Conservation (phyloP, 2,329 filamentous ascomycete species). For the Cylindrodendrum hubeiense region DNA sequence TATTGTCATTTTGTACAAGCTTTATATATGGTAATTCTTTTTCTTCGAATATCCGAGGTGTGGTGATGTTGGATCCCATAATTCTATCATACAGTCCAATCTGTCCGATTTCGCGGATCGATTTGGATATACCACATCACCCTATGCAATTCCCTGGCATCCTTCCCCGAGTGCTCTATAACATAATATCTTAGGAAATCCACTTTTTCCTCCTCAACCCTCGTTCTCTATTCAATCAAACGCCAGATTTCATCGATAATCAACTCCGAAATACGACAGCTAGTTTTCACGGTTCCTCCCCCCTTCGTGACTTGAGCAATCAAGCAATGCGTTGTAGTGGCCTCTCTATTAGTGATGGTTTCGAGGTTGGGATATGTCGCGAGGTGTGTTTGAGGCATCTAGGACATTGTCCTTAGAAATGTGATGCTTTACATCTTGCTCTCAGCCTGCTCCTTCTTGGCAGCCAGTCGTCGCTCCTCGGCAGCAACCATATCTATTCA, state of each 20-base stretch:
- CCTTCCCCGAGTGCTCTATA: neutral
- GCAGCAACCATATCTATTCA: constrained; percentile 82
- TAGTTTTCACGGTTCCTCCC: neutral
- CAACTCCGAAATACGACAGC: constrained; percentile 5
- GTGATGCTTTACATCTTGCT: constrained; percentile 37
- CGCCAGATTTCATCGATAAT: constrained; percentile 1
- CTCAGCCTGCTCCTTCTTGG: constrained; percentile 49
- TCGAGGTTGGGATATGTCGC: neutral
- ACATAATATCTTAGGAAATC: neutral
- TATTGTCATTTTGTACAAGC: constrained; percentile 35
- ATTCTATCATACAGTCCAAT: constrained; percentile 19
- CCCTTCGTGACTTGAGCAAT: neutral
- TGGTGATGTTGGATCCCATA: constrained; percentile 20
- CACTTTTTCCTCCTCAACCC: neutral
- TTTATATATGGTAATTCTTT: constrained; percentile 30
- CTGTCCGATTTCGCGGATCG: constrained; percentile 4
- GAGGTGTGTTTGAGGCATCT: neutral
- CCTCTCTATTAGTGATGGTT: constrained; percentile 9
- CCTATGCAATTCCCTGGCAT: constrained; percentile 4
- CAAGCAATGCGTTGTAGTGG: neutral
- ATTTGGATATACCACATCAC: constrained; percentile 7
- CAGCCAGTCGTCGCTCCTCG: constrained; percentile 73
- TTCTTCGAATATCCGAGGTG: constrained; percentile 5
- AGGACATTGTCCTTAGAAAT: neutral
- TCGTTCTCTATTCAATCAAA: constrained; percentile 5